Evolutionary conservation across 768 basidiomycete genomes (phyloP), one percentile per base, ranked within the genome.

Genomic region (Nidularia sp.): DNA sequence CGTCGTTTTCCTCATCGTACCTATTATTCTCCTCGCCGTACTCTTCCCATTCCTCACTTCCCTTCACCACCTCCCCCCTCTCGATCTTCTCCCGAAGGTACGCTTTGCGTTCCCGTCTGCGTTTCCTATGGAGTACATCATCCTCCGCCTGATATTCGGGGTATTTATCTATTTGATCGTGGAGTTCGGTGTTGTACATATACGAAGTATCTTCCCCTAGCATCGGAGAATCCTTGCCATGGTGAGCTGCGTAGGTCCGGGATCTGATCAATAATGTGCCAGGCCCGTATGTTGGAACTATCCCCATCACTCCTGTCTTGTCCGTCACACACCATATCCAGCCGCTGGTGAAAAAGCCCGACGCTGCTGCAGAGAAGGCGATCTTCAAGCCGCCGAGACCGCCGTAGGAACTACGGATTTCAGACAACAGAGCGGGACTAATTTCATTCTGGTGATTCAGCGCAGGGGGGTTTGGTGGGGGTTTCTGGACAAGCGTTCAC

Each of bases 241-340:
- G 18, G 18, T 18, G 18, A 9, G 36, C 36, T 46, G 49, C 33
- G 52, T 77, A 74, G 0, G 56, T 49, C 13, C 83, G 74, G 33
- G 83, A 84, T 22, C 84, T 76, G 55, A 95, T 78, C 59, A 98
- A 84, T 18, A 97, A 75, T 1, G 96, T 96, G 13, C 92, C 93
- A 0, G 91, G 78, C 4, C 91, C 94, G 62, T 93, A 90, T 0
- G 95, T 96, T 12, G 92, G 89, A 47, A 93, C 67, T 55, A 95
- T 77, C 25, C 83, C 93, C 34, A 73, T 75, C 57, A 79, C 76
- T 12, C 83, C 83, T 4, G 65, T 62, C 15, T 68, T 60, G 70
- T 92, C 88, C 2, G 80, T 80, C 54, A 95, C 92, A 65, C 96
- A 80, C 95, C 93, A 96, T 51, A 93, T 75, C 74, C 82, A 94